Conservation (phyloP, 2,329 filamentous ascomycete species). For the Rasamsonia emersonii region DNA sequence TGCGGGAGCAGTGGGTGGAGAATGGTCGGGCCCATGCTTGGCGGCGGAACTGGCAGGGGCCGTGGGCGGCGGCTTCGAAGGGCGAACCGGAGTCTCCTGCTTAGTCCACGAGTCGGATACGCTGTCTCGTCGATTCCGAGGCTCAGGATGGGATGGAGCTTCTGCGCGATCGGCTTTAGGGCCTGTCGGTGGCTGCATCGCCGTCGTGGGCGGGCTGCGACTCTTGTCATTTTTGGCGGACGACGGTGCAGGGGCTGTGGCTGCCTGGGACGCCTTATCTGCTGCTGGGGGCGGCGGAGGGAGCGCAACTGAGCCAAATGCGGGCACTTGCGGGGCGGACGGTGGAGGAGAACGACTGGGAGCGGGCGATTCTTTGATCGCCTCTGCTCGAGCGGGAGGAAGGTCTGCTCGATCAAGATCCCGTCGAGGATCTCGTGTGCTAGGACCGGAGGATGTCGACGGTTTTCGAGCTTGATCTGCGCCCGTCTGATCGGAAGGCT, state of each 20-base stretch:
- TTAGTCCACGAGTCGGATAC: conserved; percentile 14
- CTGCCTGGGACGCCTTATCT: conserved; percentile 8
- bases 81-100: conserved; percentile 19
- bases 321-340: conserved; percentile 34
- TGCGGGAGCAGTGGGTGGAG: conserved; percentile 29
- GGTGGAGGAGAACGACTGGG: conserved; percentile 29
- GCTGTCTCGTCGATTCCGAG: conserved; percentile 17
- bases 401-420: conserved; percentile 23
- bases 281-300: conserved; percentile 11
- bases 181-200: conserved; percentile 33
- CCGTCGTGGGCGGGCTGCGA: conserved; percentile 11
- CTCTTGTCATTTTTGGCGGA: conserved; percentile 16
- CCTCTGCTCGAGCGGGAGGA: conserved; percentile 18
- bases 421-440: conserved; percentile 20
- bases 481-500: conserved; percentile 14
- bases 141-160: conserved; percentile 15
- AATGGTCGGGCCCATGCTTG: conserved; percentile 19
- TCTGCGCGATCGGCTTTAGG: conserved; percentile 34
- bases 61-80: conserved; percentile 12
- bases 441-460: conserved; percentile 8
- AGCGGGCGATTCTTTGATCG: conserved; percentile 17
- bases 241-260: conserved; percentile 3
- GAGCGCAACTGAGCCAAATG: conserved; percentile 31
- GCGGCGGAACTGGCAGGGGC: conserved; percentile 11
- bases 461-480: conserved; percentile 19